phyloP scores from a whole-genome alignment of 164 flowering plant species.

The Nymphaea colorata region DNA sequence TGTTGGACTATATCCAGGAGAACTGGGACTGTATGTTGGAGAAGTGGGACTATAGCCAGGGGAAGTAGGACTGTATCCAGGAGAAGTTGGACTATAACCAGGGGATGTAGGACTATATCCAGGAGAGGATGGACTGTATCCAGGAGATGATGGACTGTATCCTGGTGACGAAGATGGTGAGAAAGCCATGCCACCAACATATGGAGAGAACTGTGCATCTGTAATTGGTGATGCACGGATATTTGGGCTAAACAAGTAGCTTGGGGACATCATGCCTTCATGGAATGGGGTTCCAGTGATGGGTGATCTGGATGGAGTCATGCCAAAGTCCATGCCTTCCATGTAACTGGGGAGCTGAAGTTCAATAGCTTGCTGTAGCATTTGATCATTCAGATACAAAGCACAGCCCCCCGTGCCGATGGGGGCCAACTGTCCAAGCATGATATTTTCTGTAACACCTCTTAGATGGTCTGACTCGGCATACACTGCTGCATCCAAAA shows the following conservation, averaged over 20 bases:
- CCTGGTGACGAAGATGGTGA: conserved; percentile 91
- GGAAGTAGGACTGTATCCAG: conserved; percentile 89
- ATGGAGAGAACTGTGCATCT: conserved; percentile 91
- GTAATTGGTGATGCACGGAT: conserved; percentile 58
- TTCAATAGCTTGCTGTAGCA: conserved; percentile 93
- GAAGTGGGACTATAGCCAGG: conserved; percentile 91
- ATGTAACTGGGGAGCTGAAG: conserved; percentile 85
- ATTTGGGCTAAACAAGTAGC: conserved; percentile 72
- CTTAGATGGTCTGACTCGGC: conserved; percentile 81
- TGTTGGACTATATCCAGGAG: conserved; percentile 87
- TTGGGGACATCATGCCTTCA: conserved; percentile 95
- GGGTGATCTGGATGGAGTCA: conserved; percentile 89
- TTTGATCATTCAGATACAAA: conserved; percentile 77
- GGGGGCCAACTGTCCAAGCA: conserved; percentile 98
- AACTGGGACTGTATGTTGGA: conserved; percentile 82
- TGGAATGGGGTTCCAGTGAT: conserved; percentile 76
- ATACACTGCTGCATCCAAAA: conserved; percentile 93
- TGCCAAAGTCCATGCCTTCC: conserved; percentile 90
- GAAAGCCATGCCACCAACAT: conserved; percentile 85
- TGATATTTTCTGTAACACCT: conserved; percentile 94
- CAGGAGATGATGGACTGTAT: conserved; percentile 84
- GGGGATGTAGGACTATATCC: conserved; percentile 92
- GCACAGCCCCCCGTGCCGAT: conserved; percentile 94
- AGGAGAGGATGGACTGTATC: conserved; percentile 92
- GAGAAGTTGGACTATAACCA: conserved; percentile 90